Evolutionary conservation across 345 rosid genomes (phyloP), one percentile per base, ranked within the genome.

Genomic region (Boechera stricta): DNA sequence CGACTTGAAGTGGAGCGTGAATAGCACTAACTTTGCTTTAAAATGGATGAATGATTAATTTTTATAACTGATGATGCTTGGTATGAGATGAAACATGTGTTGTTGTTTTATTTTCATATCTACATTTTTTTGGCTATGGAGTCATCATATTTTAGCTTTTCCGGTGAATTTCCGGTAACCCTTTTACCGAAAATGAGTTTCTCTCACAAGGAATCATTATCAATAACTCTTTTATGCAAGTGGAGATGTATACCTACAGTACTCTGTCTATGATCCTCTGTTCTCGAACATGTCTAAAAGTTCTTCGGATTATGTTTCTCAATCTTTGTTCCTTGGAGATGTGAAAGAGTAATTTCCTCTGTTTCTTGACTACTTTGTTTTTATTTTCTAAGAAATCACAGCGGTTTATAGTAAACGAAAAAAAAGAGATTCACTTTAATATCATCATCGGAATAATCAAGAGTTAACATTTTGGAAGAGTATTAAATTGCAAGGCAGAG

Each of bases 1-100:
- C 11, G 73, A 51, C 21, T 59, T 29, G 73, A 67, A 69, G 73
- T 81, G 92, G 86, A 85, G 87, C 82, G 81, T 49, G 31, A 73
- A 66, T 82, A 87, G 86, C 87, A 83, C 89, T 82, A 32, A 72
- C 39, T 61, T 80, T 75, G 74, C 3, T 64, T 21, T 77, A 26
- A 8, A 11, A 65, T 71, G 53, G 54, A 71, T 55, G 57, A 71
- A 10, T 55, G 62, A 68, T 66, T 69, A 7, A 68, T 60, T 64
- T 55, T 9, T 2, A 15, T 10, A 45, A 44, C 33, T 18, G 26
- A 15, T 55, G 36, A 74, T 53, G 36, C n/a, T 51, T 45, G 44
- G 71, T 32, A 8, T 28, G 29, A 28, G 54, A 64, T 64, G 36
- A 65, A 63, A 64, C 41, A 73, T 62, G 33, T 52, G 54, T 73